These are phyloP conservation scores for Linum trigynum DNA, from an alignment of 345 rosid genomes.

Conservation along the genomic window DNA sequence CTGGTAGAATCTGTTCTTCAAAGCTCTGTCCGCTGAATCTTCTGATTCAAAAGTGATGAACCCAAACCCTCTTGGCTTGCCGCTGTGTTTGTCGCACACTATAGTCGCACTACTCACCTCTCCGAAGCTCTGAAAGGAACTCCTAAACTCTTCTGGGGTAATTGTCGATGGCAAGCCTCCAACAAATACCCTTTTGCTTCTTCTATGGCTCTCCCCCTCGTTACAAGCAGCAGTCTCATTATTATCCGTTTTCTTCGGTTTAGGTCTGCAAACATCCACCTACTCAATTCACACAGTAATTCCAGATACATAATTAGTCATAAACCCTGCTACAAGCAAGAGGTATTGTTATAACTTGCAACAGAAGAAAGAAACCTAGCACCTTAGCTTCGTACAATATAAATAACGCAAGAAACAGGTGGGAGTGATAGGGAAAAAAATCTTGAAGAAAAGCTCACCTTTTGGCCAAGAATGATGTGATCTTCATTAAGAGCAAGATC, in stretches of 20 bases:
- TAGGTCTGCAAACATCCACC: background rate
- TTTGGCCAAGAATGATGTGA: slow-evolving; percentile 18
- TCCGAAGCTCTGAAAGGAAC: slow-evolving; percentile 16
- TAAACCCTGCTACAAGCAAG: too few relatives aligned
- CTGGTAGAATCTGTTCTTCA: slow-evolving; percentile 1
- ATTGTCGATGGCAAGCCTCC: slow-evolving; percentile 13
- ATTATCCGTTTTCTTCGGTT: background rate
- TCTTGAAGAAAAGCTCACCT: slow-evolving; percentile 6
- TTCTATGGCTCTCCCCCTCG: background rate
- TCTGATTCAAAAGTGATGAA: slow-evolving; percentile 18
- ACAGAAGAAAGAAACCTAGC: background rate
- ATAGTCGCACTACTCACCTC: slow-evolving; percentile 4
- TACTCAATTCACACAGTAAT: too few relatives aligned
- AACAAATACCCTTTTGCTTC: slow-evolving; percentile 15
- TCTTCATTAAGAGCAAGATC: slow-evolving; percentile 1
- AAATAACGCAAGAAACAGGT: background rate
- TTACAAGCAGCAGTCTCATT: too few relatives aligned
- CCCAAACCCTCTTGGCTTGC: slow-evolving; percentile 18
- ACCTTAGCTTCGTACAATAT: background rate
- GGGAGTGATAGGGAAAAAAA: background rate
- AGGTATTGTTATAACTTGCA: background rate
- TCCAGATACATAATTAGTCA: too few relatives aligned
- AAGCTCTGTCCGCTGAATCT: slow-evolving; percentile 4
- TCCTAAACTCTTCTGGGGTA: slow-evolving; percentile 13
- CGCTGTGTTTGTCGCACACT: slow-evolving; percentile 4